Conservation (phyloP, 192 early-diverging fungal genomes). For the Diversispora eburnea region DNA sequence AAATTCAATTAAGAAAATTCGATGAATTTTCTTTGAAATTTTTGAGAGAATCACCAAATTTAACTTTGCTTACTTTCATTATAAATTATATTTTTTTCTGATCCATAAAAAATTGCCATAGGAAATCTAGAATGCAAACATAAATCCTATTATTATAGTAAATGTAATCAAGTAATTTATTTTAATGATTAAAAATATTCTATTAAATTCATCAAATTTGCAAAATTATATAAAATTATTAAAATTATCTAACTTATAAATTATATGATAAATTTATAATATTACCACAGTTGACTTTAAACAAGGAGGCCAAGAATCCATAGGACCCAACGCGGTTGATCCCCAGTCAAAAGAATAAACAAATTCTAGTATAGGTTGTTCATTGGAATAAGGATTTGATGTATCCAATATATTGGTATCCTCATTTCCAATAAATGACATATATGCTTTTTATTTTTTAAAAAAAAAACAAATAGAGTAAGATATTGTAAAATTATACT, state of each 20-base stretch:
- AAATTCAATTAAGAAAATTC: background rate
- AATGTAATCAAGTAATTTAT: background rate
- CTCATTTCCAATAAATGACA: background rate
- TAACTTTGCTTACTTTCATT: constrained; percentile 18
- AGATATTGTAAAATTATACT: too few relatives aligned
- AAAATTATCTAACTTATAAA: background rate
- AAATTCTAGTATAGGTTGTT: constrained; percentile 28
- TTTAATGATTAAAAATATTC: background rate
- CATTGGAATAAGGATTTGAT: background rate
- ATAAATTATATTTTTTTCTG: constrained; percentile 12
- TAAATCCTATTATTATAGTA: background rate
- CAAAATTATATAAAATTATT: background rate
- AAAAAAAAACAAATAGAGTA: background rate
- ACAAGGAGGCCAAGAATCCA: constrained; percentile 24
- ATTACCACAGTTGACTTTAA: constrained; percentile 22
- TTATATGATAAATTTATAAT: background rate
- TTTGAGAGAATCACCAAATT: background rate
- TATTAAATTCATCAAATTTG: background rate
- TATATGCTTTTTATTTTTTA: constrained; percentile 6
- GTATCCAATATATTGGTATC: background rate
- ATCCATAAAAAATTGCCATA: background rate
- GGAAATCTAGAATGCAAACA: constrained; percentile 14
- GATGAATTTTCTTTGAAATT: background rate
- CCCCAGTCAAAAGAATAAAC: constrained; percentile 36
- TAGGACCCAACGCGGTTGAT: constrained; percentile 34